phyloP scores from a whole-genome alignment of 2,329 filamentous ascomycete species.

The Magnaporthiopsis rhizophila region DNA sequence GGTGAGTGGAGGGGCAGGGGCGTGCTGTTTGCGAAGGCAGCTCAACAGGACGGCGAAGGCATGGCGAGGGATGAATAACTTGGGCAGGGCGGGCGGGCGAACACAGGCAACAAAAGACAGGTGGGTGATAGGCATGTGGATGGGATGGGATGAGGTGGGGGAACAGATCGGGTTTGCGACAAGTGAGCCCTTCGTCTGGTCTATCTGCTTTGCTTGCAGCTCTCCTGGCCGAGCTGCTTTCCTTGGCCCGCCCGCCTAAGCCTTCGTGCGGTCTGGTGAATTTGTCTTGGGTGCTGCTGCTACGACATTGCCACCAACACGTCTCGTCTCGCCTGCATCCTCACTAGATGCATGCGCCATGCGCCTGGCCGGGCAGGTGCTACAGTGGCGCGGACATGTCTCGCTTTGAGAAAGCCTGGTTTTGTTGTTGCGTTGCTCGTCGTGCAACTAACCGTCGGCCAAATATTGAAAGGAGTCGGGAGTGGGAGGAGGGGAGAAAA shows the following conservation, averaged over 20 bases:
- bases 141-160: too few species aligned
- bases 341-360: neutral
- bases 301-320: neutral
- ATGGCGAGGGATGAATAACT: neutral
- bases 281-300: neutral
- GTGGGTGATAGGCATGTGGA: too few species aligned
- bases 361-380: neutral
- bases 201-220: neutral
- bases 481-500: neutral
- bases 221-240: too few species aligned
- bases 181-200: neutral
- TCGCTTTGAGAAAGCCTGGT: neutral
- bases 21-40: neutral
- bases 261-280: neutral
- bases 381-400: neutral
- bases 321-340: neutral
- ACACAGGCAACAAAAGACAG: neutral
- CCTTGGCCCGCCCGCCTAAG: too few species aligned
- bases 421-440: neutral
- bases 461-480: neutral
- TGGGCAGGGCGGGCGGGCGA: neutral
- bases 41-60: neutral
- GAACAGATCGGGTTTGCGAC: neutral
- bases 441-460: neutral
- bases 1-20: neutral